Evolutionary conservation across 1,284 basidiomycete species (phyloP), one percentile per base, ranked within the genome.

Genomic region (Mycena sp.): DNA sequence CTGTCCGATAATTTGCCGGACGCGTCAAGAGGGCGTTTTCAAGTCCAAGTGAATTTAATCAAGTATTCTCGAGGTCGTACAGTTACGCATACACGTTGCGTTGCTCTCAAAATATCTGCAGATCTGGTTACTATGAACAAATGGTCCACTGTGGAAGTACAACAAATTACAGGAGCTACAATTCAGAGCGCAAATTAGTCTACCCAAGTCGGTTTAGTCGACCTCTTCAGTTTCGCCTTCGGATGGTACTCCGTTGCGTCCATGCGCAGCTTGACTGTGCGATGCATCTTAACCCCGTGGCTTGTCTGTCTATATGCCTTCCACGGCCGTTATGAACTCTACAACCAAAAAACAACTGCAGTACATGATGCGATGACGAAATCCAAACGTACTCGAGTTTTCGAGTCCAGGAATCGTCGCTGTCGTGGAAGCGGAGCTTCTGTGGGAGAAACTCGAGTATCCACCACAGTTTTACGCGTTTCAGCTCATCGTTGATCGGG

Each of bases 211-310:
- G 49, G 54, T 12, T 77, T 76, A 1, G 28, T 68, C 59, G 52
- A 23, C 12, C 25, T n/a, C 30, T 56, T 62, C 49, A 66, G n/a
- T n/a, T 55, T 59, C 16, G 58, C 61, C 7, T 58, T 61, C 26
- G 68, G 68, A 16, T 65, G 51, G 37, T 67, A 51, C 44, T 80
- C 70, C 16, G 81, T 70, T 25, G 82, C 79, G 53, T 84, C 80
- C 77, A 81, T 78, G 19, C 87, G 81, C 37, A 81, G 72, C 69
- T 83, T 81, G 37, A 89, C 87, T 11, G 80, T 76, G 5, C 85
- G 76, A 64, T 89, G 87, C 0, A 88, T 67, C 61, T 81, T 74
- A 58, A 85, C 62, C 0, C 73, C 77, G 11, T 77, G 73, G 0
- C 67, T 67, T 1, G 59, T 49, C 58, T 81, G 80, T 56, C 74